Evolutionary conservation across 1,284 basidiomycete species (phyloP).

Genomic region (Marasmius fiardii): DNA sequence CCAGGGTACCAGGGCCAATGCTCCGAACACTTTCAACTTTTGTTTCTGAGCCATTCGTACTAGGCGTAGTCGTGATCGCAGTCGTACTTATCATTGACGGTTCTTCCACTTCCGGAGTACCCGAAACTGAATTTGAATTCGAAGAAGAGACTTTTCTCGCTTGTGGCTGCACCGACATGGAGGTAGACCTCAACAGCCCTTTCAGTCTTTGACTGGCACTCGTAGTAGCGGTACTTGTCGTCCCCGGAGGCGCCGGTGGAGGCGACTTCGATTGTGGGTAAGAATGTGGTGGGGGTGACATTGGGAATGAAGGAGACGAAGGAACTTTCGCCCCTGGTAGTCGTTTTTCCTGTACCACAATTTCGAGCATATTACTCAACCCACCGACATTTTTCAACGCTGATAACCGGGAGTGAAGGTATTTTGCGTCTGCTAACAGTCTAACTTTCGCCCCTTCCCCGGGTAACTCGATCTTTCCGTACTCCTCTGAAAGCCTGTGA

Average conservation of each 20-base stretch:
- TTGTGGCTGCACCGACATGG: slow-evolving; percentile 6
- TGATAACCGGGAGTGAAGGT: slow-evolving; percentile 70
- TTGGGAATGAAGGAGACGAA: slow-evolving; percentile 28
- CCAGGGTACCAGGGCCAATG: neutral
- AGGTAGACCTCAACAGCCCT: slow-evolving; percentile 2
- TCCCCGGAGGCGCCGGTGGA: neutral
- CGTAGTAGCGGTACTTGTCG: no score
- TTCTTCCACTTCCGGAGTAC: slow-evolving; percentile 14
- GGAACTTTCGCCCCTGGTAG: slow-evolving; percentile 32
- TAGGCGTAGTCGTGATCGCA: neutral
- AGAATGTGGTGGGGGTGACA: slow-evolving; percentile 30
- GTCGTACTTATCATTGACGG: no score
- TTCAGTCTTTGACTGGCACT: neutral
- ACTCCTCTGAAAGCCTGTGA: slow-evolving; percentile 83
- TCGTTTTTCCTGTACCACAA: slow-evolving; percentile 73
- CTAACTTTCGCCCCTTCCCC: slow-evolving; percentile 79
- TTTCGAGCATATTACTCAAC: slow-evolving; percentile 76
- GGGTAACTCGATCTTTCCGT: slow-evolving; percentile 75
- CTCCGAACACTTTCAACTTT: neutral
- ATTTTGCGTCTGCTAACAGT: slow-evolving; percentile 74
- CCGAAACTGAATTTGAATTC: slow-evolving; percentile 5
- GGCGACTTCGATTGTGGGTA: neutral
- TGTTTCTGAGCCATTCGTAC: neutral
- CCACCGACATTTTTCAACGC: slow-evolving; percentile 66
- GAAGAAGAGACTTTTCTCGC: slow-evolving; percentile 4